Base-by-base conservation (phyloP, 1,284 basidiomycete species). In the Pseudozyma sp. region DNA sequence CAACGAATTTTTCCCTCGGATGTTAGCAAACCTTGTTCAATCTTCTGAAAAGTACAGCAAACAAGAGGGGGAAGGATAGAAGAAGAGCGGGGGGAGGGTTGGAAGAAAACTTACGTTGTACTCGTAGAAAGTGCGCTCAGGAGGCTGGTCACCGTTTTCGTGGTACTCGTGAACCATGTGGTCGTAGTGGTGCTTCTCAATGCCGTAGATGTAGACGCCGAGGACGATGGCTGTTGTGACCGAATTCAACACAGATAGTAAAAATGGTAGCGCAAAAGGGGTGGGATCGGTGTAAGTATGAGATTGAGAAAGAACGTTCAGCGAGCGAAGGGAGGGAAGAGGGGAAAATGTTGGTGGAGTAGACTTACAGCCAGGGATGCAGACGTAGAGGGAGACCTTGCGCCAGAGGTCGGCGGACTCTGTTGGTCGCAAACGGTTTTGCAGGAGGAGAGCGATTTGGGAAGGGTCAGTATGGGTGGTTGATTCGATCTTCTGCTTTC, bases 401-500 rank as follows among this genome's bases (percentile, higher is more conserved):
- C 81, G 79, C 81, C 81, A 83, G 56, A 80, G 70, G 36, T 77
- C 74, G 36, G 81, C 76, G 10, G 78, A 77, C 69, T 81, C 80
- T 82, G 62, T 54, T n/a, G 31, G n/a, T 7, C 7, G 31, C 40
- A 31, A 36, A n/a, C n/a, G n/a, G n/a, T n/a, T n/a, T n/a, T n/a
- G n/a, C n/a, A n/a, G n/a, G n/a, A n/a, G n/a, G n/a, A n/a, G n/a
- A 3, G 25, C 25, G 25, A 6, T 31, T 31, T 31, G 25, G 25
- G 10, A 5, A 0, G 19, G 49, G 50, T 57, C 39, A 61, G 47
- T 59, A 51, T 47, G 25, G 31, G n/a, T 18, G 11, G 31, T 19
- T 12, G 7, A 1, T 21, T 18, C 16, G 52, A 47, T 10, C 7
- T 11, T 47, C 16, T n/a, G 38, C 39, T 40, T 18, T 42, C 16